Base-by-base conservation (phyloP, 139 green algal species). In the Dunaliella primolecta region DNA sequence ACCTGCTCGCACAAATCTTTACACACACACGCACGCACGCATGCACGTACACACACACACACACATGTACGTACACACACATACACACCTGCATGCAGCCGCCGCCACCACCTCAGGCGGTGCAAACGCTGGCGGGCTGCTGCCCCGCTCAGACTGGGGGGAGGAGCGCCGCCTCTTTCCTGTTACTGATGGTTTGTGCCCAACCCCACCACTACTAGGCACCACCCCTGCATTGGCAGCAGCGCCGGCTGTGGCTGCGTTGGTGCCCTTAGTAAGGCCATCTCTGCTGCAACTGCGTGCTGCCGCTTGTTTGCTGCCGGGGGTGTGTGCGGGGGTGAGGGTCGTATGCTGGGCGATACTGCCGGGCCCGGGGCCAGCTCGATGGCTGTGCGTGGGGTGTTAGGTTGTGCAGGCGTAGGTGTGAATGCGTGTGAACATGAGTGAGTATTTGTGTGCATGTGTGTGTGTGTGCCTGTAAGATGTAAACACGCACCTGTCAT, bases 21-120 rank as follows among this genome's bases (percentile, higher is more conserved):
- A n/a, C n/a, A n/a, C n/a, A n/a, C n/a, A n/a, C n/a, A n/a, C n/a
- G n/a, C n/a, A n/a, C n/a, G n/a, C n/a, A n/a, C n/a, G n/a, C n/a
- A n/a, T n/a, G n/a, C n/a, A n/a, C n/a, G n/a, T n/a, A n/a, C n/a
- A n/a, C n/a, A n/a, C n/a, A n/a, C n/a, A n/a, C n/a, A n/a, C n/a
- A n/a, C n/a, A n/a, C n/a, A n/a, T n/a, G n/a, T n/a, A n/a, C n/a
- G n/a, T n/a, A n/a, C n/a, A n/a, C n/a, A n/a, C n/a, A n/a, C n/a
- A n/a, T n/a, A n/a, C 7, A 15, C 46, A 64, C 46, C 46, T 64
- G 46, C 46, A 78, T 0, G 90, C 91, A 46, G 91, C 91, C 7
- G 91, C 92, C 1, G 89, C 90, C 27, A 94, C 84, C 0, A 93
- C 80, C 24, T 92, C 83, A 0, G 85, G 90, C 25, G 86, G 81